Conservation (phyloP, 805 yeast species). For the Priceomyces melissophilus region DNA sequence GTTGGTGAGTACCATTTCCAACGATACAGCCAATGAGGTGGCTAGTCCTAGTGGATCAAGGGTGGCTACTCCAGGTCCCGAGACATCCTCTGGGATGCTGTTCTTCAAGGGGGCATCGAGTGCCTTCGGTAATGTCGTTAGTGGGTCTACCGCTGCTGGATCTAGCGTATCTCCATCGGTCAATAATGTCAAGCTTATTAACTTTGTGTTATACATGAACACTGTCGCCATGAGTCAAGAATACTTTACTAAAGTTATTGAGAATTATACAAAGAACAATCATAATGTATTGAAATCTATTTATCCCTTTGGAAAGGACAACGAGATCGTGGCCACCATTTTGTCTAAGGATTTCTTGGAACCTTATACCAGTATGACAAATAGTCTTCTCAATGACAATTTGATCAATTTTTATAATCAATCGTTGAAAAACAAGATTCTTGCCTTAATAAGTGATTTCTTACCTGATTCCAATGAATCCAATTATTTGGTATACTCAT, state of each 20-base stretch:
- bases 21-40: conserved; percentile 9
- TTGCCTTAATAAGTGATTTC: conserved; percentile 43
- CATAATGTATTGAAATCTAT: conserved; percentile 18
- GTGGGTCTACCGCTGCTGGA: conserved; percentile 21
- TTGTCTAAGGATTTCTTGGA: conserved; percentile 29
- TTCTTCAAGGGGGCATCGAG: conserved; percentile 43
- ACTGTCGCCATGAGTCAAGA: conserved; percentile 62
- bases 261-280: conserved; percentile 31
- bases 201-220: conserved; percentile 67
- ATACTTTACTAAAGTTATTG: conserved; percentile 53
- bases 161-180: conserved; percentile 20
- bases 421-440: conserved; percentile 41
- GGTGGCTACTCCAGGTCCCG: conserved; percentile 33
- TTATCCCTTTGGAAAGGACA: conserved; percentile 38
- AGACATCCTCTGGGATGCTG: conserved; percentile 24
- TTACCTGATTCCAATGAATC: conserved; percentile 32
- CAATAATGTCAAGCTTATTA: conserved; percentile 46
- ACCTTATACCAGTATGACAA: conserved; percentile 31
- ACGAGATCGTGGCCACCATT: conserved; percentile 27
- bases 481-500: conserved; percentile 27
- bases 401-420: conserved; percentile 49
- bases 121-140: conserved; percentile 43
- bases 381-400: conserved; percentile 42
- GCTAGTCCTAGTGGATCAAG: conserved; percentile 23
- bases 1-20: conserved; percentile 10